These are phyloP conservation scores for Diatrype stigma DNA, from an alignment of 2,329 filamentous ascomycete genomes.

Conservation along the genomic window DNA sequence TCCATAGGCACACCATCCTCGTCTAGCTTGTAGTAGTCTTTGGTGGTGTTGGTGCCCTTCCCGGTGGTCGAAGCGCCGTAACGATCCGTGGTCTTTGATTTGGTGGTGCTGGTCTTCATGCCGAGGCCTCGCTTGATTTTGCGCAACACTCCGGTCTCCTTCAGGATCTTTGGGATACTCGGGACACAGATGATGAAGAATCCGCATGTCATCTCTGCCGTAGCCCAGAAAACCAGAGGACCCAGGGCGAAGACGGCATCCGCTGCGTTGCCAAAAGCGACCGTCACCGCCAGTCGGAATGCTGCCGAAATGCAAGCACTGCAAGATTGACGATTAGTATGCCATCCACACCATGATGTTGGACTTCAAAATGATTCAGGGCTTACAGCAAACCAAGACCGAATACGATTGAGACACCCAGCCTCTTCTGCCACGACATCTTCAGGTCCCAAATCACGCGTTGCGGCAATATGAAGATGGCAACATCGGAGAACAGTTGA, in stretches of 20 bases:
- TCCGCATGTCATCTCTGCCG: slow-evolving; percentile 40
- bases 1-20: slow-evolving; percentile 15
- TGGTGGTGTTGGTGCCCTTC: slow-evolving; percentile 5
- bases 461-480: slow-evolving; percentile 28
- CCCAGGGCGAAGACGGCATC: slow-evolving; percentile 35
- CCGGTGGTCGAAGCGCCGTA: background rate
- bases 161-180: slow-evolving; percentile 33
- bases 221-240: slow-evolving; percentile 39
- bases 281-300: slow-evolving; percentile 32
- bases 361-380: background rate
- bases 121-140: slow-evolving; percentile 13
- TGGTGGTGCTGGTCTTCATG: slow-evolving; percentile 12
- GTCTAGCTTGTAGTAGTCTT: slow-evolving; percentile 15
- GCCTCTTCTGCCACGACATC: slow-evolving; percentile 25
- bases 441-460: slow-evolving; percentile 27
- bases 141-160: slow-evolving; percentile 17
- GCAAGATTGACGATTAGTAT: slow-evolving; percentile 1
- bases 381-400: slow-evolving; percentile 24
- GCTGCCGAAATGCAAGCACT: slow-evolving; percentile 38
- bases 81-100: slow-evolving; percentile 8
- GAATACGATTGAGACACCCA: slow-evolving; percentile 29
- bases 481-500: slow-evolving; percentile 22
- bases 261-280: slow-evolving; percentile 23
- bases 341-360: background rate
- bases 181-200: slow-evolving; percentile 39